Evolutionary conservation across 768 basidiomycete genomes (phyloP).

Genomic region (Sutorius australiensis): DNA sequence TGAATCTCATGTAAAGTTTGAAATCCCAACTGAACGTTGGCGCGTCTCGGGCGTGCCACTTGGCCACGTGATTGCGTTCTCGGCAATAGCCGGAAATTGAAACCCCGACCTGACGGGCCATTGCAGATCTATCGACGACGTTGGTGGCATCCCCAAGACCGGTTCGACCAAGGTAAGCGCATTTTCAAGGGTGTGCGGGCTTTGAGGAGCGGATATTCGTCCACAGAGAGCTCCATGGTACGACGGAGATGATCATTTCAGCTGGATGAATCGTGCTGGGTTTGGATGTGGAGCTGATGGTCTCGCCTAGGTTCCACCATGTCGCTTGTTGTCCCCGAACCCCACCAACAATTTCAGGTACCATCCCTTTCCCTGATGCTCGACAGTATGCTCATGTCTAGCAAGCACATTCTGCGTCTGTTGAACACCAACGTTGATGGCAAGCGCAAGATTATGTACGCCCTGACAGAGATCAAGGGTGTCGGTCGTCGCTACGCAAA

Average conservation of each 20-base stretch:
- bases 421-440: constrained; percentile 99
- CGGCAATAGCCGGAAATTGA: constrained; percentile 24
- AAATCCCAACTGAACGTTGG: constrained; percentile 9
- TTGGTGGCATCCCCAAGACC: constrained; percentile 16
- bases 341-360: constrained; percentile 95
- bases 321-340: constrained; percentile 96
- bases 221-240: not conserved
- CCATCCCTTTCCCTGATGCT: constrained; percentile 11
- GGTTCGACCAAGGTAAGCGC: constrained; percentile 26
- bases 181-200: not conserved
- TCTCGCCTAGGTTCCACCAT: constrained; percentile 41
- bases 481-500: constrained; percentile 98
- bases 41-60: constrained; percentile 22
- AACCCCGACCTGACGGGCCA: constrained; percentile 19
- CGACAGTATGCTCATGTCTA: constrained; percentile 1
- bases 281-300: constrained; percentile 17
- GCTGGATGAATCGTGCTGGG: constrained; percentile 20
- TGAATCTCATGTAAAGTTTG: constrained; percentile 14
- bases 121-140: constrained; percentile 9
- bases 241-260: not conserved
- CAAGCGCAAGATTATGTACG: constrained; percentile 99
- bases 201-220: not conserved
- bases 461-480: constrained; percentile 99
- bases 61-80: constrained; percentile 20
- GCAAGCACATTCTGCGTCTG: constrained; percentile 96